phyloP scores from a whole-genome alignment of 148 eudicot genomes.

The Pharnaceum exiguum region DNA sequence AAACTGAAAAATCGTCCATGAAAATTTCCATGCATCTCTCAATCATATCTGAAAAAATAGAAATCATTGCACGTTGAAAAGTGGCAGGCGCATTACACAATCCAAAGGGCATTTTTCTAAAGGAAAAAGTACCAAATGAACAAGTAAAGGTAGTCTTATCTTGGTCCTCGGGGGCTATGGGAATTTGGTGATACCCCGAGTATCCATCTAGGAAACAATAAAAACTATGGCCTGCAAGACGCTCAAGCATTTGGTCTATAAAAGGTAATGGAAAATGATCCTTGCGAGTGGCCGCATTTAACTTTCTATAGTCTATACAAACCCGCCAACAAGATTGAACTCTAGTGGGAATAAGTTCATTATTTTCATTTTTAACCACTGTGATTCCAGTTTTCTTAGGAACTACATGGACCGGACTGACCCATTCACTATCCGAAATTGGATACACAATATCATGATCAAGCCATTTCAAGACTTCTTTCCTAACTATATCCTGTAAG shows the following conservation, averaged over 20 bases:
- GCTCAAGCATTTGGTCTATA: constrained; percentile 3
- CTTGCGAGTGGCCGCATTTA: background rate
- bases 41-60: constrained; percentile 2
- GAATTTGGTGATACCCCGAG: background rate
- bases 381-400: background rate
- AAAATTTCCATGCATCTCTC: constrained; percentile 1
- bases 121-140: background rate
- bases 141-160: background rate
- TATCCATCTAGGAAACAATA: constrained; percentile 4
- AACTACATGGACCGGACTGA: background rate
- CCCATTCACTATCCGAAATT: background rate
- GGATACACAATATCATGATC: background rate
- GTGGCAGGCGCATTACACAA: constrained; percentile 3
- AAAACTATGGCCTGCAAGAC: background rate
- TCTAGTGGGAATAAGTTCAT: background rate
- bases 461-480: background rate
- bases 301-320: background rate
- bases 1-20: constrained; percentile 11
- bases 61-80: background rate
- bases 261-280: constrained; percentile 1
- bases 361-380: background rate
- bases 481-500: too few relatives aligned
- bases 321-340: background rate
- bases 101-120: background rate
- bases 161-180: background rate